Conservation (phyloP, 2,329 filamentous ascomycete genomes). For the Talaromyces sp. region DNA sequence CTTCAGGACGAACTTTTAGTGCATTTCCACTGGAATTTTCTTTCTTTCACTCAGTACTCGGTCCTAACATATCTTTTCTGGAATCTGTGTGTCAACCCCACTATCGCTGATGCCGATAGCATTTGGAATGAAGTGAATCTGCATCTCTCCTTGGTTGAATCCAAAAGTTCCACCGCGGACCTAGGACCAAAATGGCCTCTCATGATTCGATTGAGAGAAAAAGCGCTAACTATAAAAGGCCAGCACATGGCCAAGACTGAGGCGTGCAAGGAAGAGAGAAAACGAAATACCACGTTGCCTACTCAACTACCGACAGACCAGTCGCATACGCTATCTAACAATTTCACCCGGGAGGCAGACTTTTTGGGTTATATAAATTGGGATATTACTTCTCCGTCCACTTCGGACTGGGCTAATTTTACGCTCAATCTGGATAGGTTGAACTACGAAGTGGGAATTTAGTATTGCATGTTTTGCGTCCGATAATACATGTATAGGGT, state of each 20-base stretch:
- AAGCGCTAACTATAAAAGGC: conserved; percentile 2
- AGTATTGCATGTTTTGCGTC: not conserved
- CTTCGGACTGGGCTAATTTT: not conserved
- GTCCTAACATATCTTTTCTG: conserved; percentile 37
- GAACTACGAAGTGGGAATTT: not conserved
- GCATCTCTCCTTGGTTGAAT: not conserved
- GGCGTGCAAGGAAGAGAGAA: not conserved
- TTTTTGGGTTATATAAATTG: not conserved
- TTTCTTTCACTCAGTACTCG: conserved; percentile 29
- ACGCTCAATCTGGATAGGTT: not conserved
- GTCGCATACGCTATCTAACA: not conserved
- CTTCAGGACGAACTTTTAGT: not conserved
- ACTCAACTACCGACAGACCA: not conserved
- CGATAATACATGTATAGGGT: no score
- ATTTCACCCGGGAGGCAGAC: not conserved
- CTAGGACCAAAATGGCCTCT: conserved; percentile 5
- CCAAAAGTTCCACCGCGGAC: not conserved
- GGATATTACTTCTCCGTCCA: not conserved
- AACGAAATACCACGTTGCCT: not conserved
- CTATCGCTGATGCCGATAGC: conserved; percentile 17
- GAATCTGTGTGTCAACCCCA: conserved; percentile 33
- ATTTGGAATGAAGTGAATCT: conserved; percentile 25
- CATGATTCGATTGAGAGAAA: conserved; percentile 4
- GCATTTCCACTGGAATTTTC: not conserved
- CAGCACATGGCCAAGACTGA: not conserved